Percentiles rank a stretch among this genome's conserved stretches.
Conservation (phyloP, 2,329 filamentous ascomycete genomes). For the Coniochaeta sp. region DNA sequence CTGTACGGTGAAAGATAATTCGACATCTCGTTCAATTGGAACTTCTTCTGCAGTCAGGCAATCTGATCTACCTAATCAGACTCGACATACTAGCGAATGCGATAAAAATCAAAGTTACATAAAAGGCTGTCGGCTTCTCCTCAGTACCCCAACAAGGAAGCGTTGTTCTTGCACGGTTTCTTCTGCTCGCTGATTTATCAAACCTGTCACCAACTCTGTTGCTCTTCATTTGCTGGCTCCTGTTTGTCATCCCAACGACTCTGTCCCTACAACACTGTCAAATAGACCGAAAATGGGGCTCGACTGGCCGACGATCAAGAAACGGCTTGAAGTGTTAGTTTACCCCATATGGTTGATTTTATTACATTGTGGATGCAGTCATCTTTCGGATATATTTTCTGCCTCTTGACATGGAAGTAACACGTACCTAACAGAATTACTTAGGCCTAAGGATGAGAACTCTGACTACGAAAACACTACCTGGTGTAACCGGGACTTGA, state of each 20-base stretch:
- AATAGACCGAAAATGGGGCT: neutral
- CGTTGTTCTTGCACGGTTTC: neutral
- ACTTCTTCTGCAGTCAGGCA: neutral
- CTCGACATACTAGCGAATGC: neutral
- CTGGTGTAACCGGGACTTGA: slow-evolving; percentile 24
- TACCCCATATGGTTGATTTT: neutral
- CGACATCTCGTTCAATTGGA: neutral
- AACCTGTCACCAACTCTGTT: neutral
- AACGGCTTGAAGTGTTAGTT: neutral
- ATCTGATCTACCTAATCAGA: neutral
- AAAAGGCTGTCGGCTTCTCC: neutral
- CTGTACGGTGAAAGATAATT: neutral
- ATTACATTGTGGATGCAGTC: neutral
- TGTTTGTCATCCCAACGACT: neutral
- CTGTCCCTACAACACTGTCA: neutral
- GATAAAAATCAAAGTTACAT: neutral
- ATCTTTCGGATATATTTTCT: neutral
- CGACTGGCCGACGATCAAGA: neutral
- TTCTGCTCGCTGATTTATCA: neutral
- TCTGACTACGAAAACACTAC: slow-evolving; percentile 21
- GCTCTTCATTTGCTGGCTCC: neutral
- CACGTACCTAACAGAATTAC: neutral
- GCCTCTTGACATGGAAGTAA: neutral
- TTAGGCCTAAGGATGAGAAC: slow-evolving; percentile 13
- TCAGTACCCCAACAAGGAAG: neutral